Evolutionary conservation across 2,329 filamentous ascomycete species (phyloP), one percentile per base, ranked within the genome.

Genomic region (Lithohypha guttulata): DNA sequence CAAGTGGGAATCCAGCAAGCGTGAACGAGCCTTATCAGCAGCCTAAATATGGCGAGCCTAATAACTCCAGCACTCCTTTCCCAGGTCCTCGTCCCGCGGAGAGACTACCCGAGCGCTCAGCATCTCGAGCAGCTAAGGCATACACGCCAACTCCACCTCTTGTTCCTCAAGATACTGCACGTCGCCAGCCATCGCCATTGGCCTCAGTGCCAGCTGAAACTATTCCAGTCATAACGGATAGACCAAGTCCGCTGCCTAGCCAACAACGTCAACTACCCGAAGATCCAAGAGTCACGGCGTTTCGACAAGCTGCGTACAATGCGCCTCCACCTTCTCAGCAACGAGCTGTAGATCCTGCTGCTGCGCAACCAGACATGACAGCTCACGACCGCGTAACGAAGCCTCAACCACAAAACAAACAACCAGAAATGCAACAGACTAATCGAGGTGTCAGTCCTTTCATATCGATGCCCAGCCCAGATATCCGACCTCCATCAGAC

Each of bases 381-480:
- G 26, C 6, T n/a, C 26, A 28, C 9, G 11, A 28, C 26, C 11
- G n/a, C n/a, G n/a, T n/a, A n/a, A n/a, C n/a, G n/a, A n/a, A n/a
- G 6, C 26, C 33, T 22, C 19, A 26, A 22, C 17, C 4, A 6
- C 9, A 6, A 26, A n/a, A 11, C n/a, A 22, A 39, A 4, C 35
- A 39, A 19, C 18, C 35, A 7, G 35, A 31, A 17, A 31, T 31
- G 35, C 14, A 13, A 22, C 35, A 30, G 7, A 39, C 18, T 11
- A 39, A 31, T 18, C 6, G 26, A 30, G 19, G 18, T 5, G 17
- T 11, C 7, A 11, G n/a, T 11, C 35, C 35, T 13, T 31, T 31
- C n/a, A n/a, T n/a, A n/a, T n/a, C n/a, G 4, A 39, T 39, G 35
- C 35, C 35, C 20, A 22, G 26, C 3, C 26, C 35, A 29, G 35